Conservation (phyloP, 1,139 yeast genomes). For the Pneumocystis wakefieldiae region DNA sequence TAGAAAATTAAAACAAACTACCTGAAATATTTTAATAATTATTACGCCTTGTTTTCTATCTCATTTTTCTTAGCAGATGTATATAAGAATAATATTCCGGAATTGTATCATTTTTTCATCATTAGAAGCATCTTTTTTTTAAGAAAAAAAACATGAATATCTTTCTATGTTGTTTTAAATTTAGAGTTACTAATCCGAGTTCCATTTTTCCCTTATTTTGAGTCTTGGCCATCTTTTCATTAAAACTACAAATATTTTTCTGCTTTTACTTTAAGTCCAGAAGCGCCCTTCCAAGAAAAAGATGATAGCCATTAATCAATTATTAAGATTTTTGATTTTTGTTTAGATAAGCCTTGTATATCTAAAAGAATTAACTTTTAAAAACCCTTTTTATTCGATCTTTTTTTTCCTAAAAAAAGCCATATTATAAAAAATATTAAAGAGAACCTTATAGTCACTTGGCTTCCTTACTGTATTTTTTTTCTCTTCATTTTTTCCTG, state of each 20-base stretch:
- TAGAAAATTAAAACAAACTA: constrained; percentile 38
- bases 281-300: background rate
- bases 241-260: background rate
- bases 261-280: background rate
- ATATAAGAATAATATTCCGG: constrained; percentile 28
- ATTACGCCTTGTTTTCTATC: constrained; percentile 17
- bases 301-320: background rate
- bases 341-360: background rate
- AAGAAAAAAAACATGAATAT: constrained; percentile 47
- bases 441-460: background rate
- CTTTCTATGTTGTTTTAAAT: constrained; percentile 69
- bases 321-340: background rate
- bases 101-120: constrained; percentile 10
- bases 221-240: background rate
- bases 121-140: constrained; percentile 18
- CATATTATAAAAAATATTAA: background rate
- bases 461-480: no score
- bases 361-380: background rate
- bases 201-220: constrained; percentile 28
- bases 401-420: background rate
- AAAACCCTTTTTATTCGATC: background rate
- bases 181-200: constrained; percentile 93
- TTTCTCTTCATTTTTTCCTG: background rate
- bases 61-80: constrained; percentile 27
- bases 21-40: background rate